Conservation (phyloP, 768 basidiomycete species). For the Fomitopsis pulvina region DNA sequence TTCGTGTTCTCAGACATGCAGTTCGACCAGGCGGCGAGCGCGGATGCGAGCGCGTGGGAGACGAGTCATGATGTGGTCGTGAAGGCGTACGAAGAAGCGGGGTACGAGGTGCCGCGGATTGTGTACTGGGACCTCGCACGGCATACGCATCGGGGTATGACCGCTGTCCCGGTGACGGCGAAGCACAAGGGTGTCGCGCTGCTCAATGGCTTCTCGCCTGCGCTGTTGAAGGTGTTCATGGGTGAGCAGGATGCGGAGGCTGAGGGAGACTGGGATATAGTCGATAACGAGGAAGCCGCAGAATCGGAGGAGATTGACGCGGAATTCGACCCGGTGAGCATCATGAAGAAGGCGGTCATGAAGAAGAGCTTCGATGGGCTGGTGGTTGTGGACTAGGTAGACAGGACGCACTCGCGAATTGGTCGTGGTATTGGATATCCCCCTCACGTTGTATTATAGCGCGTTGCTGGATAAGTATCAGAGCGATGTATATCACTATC, state of each 20-base stretch:
- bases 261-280: constrained; percentile 28
- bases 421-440: no score
- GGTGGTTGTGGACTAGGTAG: constrained; percentile 52
- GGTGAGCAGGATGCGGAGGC: constrained; percentile 35
- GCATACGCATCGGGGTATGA: constrained; percentile 5
- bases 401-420: no score
- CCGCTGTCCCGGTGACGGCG: constrained; percentile 41
- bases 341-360: constrained; percentile 36
- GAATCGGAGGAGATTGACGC: constrained; percentile 25
- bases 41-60: constrained; percentile 34
- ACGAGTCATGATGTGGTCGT: constrained; percentile 58
- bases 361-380: constrained; percentile 49
- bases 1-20: constrained; percentile 82
- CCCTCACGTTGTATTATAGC: no score
- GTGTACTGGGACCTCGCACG: constrained; percentile 62
- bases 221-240: constrained; percentile 70
- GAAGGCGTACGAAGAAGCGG: constrained; percentile 47
- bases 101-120: constrained; percentile 68
- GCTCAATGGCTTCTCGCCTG: constrained; percentile 63
- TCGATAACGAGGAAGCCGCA: constrained; percentile 24
- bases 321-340: constrained; percentile 26
- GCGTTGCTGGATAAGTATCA: no score
- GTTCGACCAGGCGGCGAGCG: constrained; percentile 40
- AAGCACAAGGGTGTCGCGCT: constrained; percentile 58
- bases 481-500: no score